Percentiles rank a stretch among this genome's conserved stretches.
Evolutionary conservation across 768 basidiomycete genomes (phyloP).

Genomic region (Boletus huronensis): DNA sequence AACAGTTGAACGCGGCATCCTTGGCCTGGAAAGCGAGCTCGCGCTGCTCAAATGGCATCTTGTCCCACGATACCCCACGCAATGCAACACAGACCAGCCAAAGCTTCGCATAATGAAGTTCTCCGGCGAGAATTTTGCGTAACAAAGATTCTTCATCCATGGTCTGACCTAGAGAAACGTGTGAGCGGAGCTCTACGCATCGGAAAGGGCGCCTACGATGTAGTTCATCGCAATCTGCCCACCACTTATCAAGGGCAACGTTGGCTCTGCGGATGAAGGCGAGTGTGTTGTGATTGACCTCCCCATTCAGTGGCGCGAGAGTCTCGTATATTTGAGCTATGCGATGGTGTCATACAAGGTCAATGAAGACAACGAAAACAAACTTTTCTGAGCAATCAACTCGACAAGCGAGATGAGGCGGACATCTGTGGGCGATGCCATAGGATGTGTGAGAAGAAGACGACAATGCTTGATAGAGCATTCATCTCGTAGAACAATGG

Average conservation of each 20-base stretch:
- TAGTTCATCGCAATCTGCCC: slow-evolving; percentile 80
- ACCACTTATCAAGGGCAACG: slow-evolving; percentile 87
- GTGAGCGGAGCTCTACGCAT: slow-evolving; percentile 6
- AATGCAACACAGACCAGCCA: slow-evolving; percentile 94
- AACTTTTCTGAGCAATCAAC: slow-evolving; percentile 88
- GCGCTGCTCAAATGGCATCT: slow-evolving; percentile 92
- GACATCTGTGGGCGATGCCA: slow-evolving; percentile 88
- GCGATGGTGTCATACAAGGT: slow-evolving; percentile 2
- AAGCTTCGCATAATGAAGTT: slow-evolving; percentile 89
- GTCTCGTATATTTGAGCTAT: slow-evolving; percentile 93
- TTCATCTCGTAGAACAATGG: slow-evolving; percentile 87
- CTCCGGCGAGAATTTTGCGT: slow-evolving; percentile 82
- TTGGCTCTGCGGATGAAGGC: slow-evolving; percentile 87
- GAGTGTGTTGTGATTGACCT: slow-evolving; percentile 80
- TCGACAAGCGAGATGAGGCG: slow-evolving; percentile 85
- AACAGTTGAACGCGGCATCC: slow-evolving; percentile 83
- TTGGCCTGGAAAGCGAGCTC: slow-evolving; percentile 95
- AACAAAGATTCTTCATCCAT: slow-evolving; percentile 86
- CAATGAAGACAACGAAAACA: slow-evolving; percentile 20
- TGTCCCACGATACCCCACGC: slow-evolving; percentile 91
- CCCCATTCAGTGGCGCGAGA: slow-evolving; percentile 78
- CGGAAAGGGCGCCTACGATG: slow-evolving; percentile 50
- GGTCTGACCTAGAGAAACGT: slow-evolving; percentile 48
- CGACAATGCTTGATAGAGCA: slow-evolving; percentile 83
- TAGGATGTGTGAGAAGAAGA: slow-evolving; percentile 73